Evolutionary conservation across 2,329 filamentous ascomycete genomes (phyloP).

Genomic region (Pseudogymnoascus sp.): DNA sequence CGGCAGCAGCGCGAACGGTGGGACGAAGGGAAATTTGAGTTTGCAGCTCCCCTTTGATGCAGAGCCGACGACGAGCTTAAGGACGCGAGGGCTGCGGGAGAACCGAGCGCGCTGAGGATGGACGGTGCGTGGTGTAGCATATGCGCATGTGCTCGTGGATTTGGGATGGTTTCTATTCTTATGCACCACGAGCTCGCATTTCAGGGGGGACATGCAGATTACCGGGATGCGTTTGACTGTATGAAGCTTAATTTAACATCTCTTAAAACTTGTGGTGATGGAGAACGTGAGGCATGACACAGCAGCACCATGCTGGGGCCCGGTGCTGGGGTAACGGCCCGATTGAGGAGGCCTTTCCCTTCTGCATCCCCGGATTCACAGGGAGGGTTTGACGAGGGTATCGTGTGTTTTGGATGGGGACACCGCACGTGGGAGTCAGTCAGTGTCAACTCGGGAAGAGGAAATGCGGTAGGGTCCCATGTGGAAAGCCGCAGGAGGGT

Average conservation of each 20-base stretch:
- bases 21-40: constrained; percentile 8
- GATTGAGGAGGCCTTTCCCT: neutral
- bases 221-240: constrained; percentile 1
- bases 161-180: constrained; percentile 3
- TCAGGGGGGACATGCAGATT: neutral
- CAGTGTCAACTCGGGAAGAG: neutral
- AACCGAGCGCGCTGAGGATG: constrained; percentile 13
- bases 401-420: neutral
- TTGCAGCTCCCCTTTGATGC: constrained; percentile 14
- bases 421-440: neutral
- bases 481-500: neutral
- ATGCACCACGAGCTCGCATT: neutral
- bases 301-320: neutral
- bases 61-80: constrained; percentile 20
- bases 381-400: neutral
- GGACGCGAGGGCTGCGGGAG: constrained; percentile 27
- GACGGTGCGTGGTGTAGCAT: neutral
- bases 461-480: neutral
- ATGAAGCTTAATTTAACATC: constrained; percentile 5
- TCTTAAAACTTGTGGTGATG: neutral
- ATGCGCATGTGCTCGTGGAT: neutral
- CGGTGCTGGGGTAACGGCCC: neutral
- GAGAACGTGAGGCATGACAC: constrained; percentile 3
- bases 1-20: constrained; percentile 15
- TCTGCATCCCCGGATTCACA: neutral